Conservation (phyloP, 768 basidiomycete genomes). For the Cyathus striatus region DNA sequence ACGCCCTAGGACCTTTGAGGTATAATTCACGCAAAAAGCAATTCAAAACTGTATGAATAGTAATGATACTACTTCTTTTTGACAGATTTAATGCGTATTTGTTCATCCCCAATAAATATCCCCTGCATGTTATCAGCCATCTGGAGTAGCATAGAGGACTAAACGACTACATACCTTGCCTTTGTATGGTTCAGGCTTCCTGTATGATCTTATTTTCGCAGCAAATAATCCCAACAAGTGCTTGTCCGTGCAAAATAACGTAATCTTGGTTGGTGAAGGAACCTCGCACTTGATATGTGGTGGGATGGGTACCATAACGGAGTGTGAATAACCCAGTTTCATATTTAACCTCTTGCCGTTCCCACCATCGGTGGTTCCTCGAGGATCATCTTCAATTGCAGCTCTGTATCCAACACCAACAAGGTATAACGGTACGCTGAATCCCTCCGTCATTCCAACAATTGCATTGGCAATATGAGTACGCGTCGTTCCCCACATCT, state of each 20-base stretch:
- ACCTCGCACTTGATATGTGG: conserved; percentile 76
- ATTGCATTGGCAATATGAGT: conserved; percentile 89
- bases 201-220: conserved; percentile 75
- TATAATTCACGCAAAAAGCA: not conserved
- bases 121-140: conserved; percentile 44
- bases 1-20: too few relatives aligned
- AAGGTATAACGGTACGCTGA: conserved; percentile 75
- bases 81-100: conserved; percentile 83
- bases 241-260: conserved; percentile 82
- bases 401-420: conserved; percentile 96
- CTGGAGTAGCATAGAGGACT: not conserved
- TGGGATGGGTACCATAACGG: conserved; percentile 80
- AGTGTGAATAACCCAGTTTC: conserved; percentile 91
- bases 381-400: conserved; percentile 75
- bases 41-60: not conserved
- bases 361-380: conserved; percentile 50
- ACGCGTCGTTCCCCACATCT: conserved; percentile 94
- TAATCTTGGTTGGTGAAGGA: conserved; percentile 78
- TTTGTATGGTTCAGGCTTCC: conserved; percentile 95
- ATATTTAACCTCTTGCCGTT: conserved; percentile 73
- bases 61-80: conserved; percentile 81
- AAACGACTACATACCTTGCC: conserved; percentile 72
- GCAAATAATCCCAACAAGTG: conserved; percentile 85
- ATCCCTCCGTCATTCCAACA: conserved; percentile 85
- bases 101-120: conserved; percentile 91